phyloP scores from a whole-genome alignment of 2,329 filamentous ascomycete genomes.

The Lachnellula suecica region DNA sequence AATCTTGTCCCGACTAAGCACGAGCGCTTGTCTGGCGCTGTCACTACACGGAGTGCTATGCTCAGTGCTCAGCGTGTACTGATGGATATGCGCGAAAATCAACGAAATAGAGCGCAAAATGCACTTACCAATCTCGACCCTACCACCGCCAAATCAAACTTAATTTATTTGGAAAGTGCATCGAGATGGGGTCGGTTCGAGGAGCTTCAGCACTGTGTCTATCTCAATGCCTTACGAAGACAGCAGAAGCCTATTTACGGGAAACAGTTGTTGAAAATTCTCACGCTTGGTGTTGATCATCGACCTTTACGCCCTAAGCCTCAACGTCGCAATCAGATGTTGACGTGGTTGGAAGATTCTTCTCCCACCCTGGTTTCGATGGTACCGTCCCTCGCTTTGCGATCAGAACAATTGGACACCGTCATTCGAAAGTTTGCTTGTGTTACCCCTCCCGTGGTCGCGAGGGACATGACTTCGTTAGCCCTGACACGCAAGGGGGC shows the following conservation, averaged over 20 bases:
- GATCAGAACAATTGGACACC: conserved; percentile 70
- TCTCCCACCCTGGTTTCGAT: conserved; percentile 63
- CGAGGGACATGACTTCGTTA: conserved; percentile 70
- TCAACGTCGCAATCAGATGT: conserved; percentile 58
- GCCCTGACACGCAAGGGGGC: conserved; percentile 62
- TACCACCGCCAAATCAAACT: conserved; percentile 65
- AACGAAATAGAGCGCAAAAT: conserved; percentile 61
- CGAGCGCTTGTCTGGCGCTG: conserved; percentile 59
- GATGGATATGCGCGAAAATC: conserved; percentile 69
- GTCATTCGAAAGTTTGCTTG: conserved; percentile 87
- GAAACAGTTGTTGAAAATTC: conserved; percentile 70
- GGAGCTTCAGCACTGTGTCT: conserved; percentile 77
- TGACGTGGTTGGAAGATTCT: conserved; percentile 74
- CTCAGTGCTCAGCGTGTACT: conserved; percentile 70
- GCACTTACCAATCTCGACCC: conserved; percentile 58
- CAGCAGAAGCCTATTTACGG: conserved; percentile 82
- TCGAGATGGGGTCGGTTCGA: conserved; percentile 70
- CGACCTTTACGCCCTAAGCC: conserved; percentile 61
- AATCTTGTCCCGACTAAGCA: conserved; percentile 74
- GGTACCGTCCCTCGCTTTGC: conserved; percentile 72
- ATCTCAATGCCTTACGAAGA: conserved; percentile 77
- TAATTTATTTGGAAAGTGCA: conserved; percentile 71
- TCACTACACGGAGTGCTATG: conserved; percentile 57
- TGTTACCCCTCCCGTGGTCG: conserved; percentile 84
- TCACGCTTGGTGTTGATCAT: conserved; percentile 63